Conservation (phyloP, 2,329 filamentous ascomycete genomes). For the Septoria linicola region DNA sequence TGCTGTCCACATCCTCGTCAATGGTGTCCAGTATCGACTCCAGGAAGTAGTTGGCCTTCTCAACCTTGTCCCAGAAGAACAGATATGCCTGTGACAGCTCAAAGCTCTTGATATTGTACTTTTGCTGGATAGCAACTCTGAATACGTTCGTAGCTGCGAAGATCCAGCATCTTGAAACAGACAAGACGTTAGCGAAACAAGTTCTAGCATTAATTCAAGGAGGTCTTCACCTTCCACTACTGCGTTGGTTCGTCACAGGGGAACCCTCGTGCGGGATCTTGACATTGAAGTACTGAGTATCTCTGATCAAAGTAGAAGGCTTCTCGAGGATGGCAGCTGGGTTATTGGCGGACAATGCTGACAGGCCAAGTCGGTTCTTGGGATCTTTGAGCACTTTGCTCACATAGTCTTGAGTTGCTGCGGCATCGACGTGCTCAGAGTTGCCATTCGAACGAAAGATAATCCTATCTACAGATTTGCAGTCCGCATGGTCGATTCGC, state of each 20-base stretch:
- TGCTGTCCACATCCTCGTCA: conserved; percentile 66
- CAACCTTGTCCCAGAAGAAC: conserved; percentile 92
- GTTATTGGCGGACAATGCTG: conserved; percentile 67
- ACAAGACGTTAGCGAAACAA: too few relatives aligned
- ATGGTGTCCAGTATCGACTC: conserved; percentile 78
- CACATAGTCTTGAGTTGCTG: conserved; percentile 35
- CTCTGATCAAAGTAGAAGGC: conserved; percentile 60
- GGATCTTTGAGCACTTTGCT: conserved; percentile 37
- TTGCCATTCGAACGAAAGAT: conserved; percentile 26
- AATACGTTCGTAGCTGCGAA: conserved; percentile 92
- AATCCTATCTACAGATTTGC: conserved; percentile 12
- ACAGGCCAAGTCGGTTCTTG: conserved; percentile 69
- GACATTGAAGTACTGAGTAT: conserved; percentile 80
- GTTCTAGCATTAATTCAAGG: too few relatives aligned
- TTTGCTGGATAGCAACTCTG: conserved; percentile 82
- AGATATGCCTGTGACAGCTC: conserved; percentile 86
- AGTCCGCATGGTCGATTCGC: conserved; percentile 30
- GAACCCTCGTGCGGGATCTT: conserved; percentile 77
- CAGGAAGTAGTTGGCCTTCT: conserved; percentile 87
- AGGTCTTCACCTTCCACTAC: too few relatives aligned
- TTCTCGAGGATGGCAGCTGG: conserved; percentile 66
- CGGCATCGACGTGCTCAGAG: conserved; percentile 33
- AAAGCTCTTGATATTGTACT: conserved; percentile 72
- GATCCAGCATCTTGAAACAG: conserved; percentile 86
- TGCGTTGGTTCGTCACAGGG: too few relatives aligned